Evolutionary conservation across 2,329 filamentous ascomycete genomes (phyloP).

Genomic region (Aspergillaceae sp.): DNA sequence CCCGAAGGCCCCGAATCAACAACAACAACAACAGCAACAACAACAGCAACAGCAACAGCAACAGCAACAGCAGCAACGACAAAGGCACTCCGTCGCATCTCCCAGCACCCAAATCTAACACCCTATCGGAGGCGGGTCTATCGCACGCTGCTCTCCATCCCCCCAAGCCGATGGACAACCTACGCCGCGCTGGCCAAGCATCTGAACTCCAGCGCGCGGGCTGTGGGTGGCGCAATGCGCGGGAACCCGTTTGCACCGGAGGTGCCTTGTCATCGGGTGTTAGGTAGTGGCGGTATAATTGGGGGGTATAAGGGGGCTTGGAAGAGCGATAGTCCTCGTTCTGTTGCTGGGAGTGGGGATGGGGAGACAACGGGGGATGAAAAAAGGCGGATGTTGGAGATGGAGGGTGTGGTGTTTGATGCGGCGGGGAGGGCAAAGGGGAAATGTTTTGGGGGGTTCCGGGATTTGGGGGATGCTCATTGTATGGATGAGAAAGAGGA

Average conservation of each 20-base stretch:
- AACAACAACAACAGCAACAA: no score
- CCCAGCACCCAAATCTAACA: conserved; percentile 39
- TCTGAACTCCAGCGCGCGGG: conserved; percentile 62
- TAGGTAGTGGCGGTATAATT: conserved; percentile 58
- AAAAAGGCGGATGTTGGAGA: conserved; percentile 26
- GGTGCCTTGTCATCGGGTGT: conserved; percentile 73
- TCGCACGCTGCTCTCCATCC: conserved; percentile 66
- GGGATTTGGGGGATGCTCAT: conserved; percentile 1
- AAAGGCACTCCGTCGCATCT: conserved; percentile 34
- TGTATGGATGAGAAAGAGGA: no score
- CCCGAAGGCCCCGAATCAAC: no score
- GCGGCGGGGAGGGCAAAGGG: conserved; percentile 18
- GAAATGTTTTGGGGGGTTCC: conserved; percentile 26
- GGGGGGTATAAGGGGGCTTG: conserved; percentile 46
- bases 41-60: no score
- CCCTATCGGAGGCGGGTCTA: conserved; percentile 53
- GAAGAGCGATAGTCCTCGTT: conserved; percentile 39
- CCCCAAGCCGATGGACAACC: conserved; percentile 64
- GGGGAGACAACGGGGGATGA: conserved; percentile 33
- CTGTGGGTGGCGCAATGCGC: conserved; percentile 68
- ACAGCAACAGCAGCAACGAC: background rate
- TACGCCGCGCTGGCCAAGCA: conserved; percentile 64
- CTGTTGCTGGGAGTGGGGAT: conserved; percentile 30
- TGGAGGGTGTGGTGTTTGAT: conserved; percentile 30
- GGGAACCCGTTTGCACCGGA: conserved; percentile 73